Conservation (phyloP, 208 protist species). For the Crithidia expoeki region DNA sequence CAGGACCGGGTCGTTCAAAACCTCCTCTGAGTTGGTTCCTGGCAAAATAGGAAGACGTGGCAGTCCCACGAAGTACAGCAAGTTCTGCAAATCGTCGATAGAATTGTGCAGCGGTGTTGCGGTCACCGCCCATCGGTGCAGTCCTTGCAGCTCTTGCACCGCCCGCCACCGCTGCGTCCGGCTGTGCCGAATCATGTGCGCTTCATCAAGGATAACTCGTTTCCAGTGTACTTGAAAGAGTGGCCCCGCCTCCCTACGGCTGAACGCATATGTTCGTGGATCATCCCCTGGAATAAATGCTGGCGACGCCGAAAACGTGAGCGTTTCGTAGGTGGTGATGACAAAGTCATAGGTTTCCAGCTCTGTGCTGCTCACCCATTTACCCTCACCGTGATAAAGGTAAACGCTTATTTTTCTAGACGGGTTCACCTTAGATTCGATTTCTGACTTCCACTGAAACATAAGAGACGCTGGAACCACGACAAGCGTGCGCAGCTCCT, state of each 20-base stretch:
- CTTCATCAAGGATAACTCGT: slow-evolving; percentile 95
- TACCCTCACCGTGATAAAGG: slow-evolving; percentile 85
- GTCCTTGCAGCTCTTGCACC: slow-evolving; percentile 75
- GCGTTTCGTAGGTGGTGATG: slow-evolving; percentile 92
- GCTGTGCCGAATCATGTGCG: slow-evolving; percentile 92
- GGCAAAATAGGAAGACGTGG: slow-evolving; percentile 80
- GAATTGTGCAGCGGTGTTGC: slow-evolving; percentile 95
- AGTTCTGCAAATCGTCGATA: slow-evolving; percentile 92
- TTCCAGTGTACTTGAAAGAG: slow-evolving; percentile 92
- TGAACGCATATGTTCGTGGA: slow-evolving; percentile 59
- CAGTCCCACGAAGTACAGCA: slow-evolving; percentile 85
- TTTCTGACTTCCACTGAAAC: slow-evolving; percentile 92
- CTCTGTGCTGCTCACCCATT: slow-evolving; percentile 69
- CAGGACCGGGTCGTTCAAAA: slow-evolving; percentile 77
- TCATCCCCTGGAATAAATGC: slow-evolving; percentile 76
- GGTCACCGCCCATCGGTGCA: slow-evolving; percentile 92
- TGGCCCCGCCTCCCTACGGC: slow-evolving; percentile 66
- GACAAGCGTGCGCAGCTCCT: slow-evolving; percentile 91
- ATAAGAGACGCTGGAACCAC: slow-evolving; percentile 92
- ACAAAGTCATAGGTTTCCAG: slow-evolving; percentile 92
- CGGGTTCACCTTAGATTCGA: slow-evolving; percentile 76
- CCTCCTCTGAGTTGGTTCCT: slow-evolving; percentile 65
- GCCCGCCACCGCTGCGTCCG: slow-evolving; percentile 87
- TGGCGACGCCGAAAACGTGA: slow-evolving; percentile 65
- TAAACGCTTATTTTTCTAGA: slow-evolving; percentile 61